Evolutionary conservation across 2,329 filamentous ascomycete genomes (phyloP), one percentile per base, ranked within the genome.

Genomic region (Amesomyces nigricolor): DNA sequence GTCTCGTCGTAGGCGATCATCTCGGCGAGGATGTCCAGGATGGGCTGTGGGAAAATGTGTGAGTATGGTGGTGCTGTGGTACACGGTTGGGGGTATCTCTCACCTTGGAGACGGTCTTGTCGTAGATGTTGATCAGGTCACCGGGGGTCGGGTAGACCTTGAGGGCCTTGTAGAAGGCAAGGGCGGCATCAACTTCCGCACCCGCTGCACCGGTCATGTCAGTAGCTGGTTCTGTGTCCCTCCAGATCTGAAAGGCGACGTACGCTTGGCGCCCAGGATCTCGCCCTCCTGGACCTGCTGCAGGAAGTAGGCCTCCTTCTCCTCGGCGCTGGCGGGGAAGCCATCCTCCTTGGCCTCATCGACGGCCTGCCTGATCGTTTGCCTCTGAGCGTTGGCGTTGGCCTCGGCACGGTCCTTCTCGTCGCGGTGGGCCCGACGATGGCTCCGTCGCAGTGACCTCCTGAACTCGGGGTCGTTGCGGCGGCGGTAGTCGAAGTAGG

Each of bases 31-130:
- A 97, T 86, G 72, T 99, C 92, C 65, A 99, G 85, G 66, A 97
- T 89, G 60, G 91, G 85, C 88, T 94, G 62, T 37, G 30, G n/a
- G 14, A 8, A 30, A 11, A 14, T 13, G 50, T 46, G 58, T 39
- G 48, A 32, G 16, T 16, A 42, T 26, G 45, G 19, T 35, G 22
- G 13, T 26, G 22, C 6, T 13, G 11, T 11, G 19, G 4, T 4
- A 10, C 16, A 14, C 54, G 30, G 42, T 37, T 53, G 35, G 17
- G 17, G 13, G 13, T 17, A 16, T 6, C 14, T 9, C 70, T 58
- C 73, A 90, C 91, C 88, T 96, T 96, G 65, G 92, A 87, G 45
- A 97, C 91, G 32, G 94, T 97, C 83, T 95, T 96, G 74, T 99
- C 94, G 75, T 99, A 99, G 73, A 99, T 96, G 67, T 82, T 83